These are phyloP conservation scores for Ogataea trehaloabstinens DNA, from an alignment of 805 yeast species.

Conservation along the genomic window DNA sequence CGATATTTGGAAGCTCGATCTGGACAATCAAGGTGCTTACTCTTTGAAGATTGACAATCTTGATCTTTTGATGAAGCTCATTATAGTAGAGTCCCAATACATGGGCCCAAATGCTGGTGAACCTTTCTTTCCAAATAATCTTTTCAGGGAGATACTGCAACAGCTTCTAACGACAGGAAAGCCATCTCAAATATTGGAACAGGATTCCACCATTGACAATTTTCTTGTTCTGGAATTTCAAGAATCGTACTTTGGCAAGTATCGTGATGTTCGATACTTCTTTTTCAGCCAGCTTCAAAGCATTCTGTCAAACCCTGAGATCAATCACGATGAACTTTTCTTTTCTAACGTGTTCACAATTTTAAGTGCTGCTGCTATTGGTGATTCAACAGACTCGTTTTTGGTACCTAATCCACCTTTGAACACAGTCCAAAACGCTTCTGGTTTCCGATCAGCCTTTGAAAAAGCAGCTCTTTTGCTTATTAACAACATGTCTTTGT, in stretches of 20 bases:
- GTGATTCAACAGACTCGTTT: slow-evolving; percentile 27
- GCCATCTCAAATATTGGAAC: slow-evolving; percentile 35
- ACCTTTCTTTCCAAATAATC: slow-evolving; percentile 59
- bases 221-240: slow-evolving; percentile 47
- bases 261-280: slow-evolving; percentile 78
- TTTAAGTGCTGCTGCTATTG: slow-evolving; percentile 29
- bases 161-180: slow-evolving; percentile 33
- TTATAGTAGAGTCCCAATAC: slow-evolving; percentile 53
- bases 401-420: slow-evolving; percentile 46
- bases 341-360: slow-evolving; percentile 42
- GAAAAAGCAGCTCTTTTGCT: slow-evolving; percentile 66
- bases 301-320: slow-evolving; percentile 18
- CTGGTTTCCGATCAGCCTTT: slow-evolving; percentile 57
- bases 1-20: slow-evolving; percentile 37
- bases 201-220: slow-evolving; percentile 46
- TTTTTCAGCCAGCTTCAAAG: slow-evolving; percentile 52
- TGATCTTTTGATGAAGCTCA: slow-evolving; percentile 54
- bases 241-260: slow-evolving; percentile 50
- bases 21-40: slow-evolving; percentile 35
- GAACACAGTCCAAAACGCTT: slow-evolving; percentile 31
- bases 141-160: slow-evolving; percentile 42
- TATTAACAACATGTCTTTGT: slow-evolving; percentile 42
- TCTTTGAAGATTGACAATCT: slow-evolving; percentile 51
- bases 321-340: slow-evolving; percentile 18
- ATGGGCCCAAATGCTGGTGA: slow-evolving; percentile 51